Evolutionary conservation across 257 asterid genomes (phyloP), one percentile per base, ranked within the genome.

Genomic region (Nyctanthes arbortristis): DNA sequence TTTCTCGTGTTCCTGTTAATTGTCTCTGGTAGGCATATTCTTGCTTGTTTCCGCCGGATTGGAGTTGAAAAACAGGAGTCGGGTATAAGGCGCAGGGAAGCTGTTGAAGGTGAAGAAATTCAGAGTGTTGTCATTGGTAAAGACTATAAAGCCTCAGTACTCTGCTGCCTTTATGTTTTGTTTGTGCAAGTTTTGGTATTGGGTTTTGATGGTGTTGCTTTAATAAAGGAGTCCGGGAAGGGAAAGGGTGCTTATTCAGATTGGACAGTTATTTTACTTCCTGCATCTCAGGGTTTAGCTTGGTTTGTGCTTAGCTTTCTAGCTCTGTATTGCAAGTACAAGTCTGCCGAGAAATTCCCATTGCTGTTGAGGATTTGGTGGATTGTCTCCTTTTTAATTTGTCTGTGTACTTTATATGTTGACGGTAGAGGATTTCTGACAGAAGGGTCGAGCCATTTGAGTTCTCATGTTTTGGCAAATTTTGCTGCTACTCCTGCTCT

Each of bases 391-490:
- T 83, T 80, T 65, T 5, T 73, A 24, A 67, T 80, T 65, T 78
- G 84, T 72, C 78, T 78, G 77, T 63, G 70, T 62, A 72, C 80
- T 36, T 69, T 78, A 75, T 83, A 83, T 69, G 80, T 45, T 61
- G 88, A 83, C 73, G 81, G 72, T 65, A 71, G 65, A 66, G 85
- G 82, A 37, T 73, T 91, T 65, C 62, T 80, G 18, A 18, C 74
- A 2, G 84, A 84, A 76, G 95, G 97, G 25, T 81, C 89, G 8
- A 77, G 63, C 69, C 81, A 76, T 78, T 78, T 85, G 62, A 78
- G 67, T 66, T 86, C 96, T 67, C 99, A 93, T 82, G 88, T 79
- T 35, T 71, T 81, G 84, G 94, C 81, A 20, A 93, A 91, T 76
- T 70, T 86, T 37, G 82, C 84, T 61, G 76, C 77, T 30, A 72